These are phyloP conservation scores for Diaporthe capsici DNA, from an alignment of 2,329 filamentous ascomycete genomes.

Conservation along the genomic window DNA sequence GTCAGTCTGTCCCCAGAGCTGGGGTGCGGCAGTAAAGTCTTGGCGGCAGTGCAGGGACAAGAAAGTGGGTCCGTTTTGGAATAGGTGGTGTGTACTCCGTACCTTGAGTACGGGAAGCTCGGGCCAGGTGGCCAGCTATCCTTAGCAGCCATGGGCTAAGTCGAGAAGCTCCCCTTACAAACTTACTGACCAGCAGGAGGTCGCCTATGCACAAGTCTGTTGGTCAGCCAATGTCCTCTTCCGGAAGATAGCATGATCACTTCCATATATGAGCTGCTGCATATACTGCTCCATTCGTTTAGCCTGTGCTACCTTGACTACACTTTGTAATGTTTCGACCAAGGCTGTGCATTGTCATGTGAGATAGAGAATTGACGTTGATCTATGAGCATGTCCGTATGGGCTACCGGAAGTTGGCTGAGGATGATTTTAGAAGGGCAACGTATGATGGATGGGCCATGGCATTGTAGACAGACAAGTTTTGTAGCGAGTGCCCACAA, in stretches of 20 bases:
- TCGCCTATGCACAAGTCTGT: not conserved
- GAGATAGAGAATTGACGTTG: not conserved
- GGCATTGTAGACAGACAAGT: not conserved
- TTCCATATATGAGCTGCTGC: not conserved
- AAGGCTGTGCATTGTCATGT: not conserved
- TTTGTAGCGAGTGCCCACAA: not conserved
- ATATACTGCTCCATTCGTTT: not conserved
- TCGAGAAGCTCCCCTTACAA: not conserved
- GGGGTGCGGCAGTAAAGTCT: slow-evolving; percentile 40
- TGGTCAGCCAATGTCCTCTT: not conserved
- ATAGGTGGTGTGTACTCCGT: slow-evolving; percentile 13
- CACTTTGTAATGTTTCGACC: not conserved
- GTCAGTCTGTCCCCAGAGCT: slow-evolving; percentile 34
- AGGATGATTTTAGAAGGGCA: not conserved
- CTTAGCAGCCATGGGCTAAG: not conserved
- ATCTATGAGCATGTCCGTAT: not conserved
- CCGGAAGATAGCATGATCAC: not conserved
- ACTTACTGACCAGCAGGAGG: not conserved
- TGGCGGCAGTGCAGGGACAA: slow-evolving; percentile 23
- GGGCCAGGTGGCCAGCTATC: not conserved
- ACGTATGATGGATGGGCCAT: not conserved
- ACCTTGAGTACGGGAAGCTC: not conserved
- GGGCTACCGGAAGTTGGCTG: not conserved
- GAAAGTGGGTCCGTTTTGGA: slow-evolving; percentile 11
- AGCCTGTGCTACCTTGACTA: not conserved